Base-by-base conservation (phyloP, 1,284 basidiomycete genomes). In the Rhodotorula sp. region DNA sequence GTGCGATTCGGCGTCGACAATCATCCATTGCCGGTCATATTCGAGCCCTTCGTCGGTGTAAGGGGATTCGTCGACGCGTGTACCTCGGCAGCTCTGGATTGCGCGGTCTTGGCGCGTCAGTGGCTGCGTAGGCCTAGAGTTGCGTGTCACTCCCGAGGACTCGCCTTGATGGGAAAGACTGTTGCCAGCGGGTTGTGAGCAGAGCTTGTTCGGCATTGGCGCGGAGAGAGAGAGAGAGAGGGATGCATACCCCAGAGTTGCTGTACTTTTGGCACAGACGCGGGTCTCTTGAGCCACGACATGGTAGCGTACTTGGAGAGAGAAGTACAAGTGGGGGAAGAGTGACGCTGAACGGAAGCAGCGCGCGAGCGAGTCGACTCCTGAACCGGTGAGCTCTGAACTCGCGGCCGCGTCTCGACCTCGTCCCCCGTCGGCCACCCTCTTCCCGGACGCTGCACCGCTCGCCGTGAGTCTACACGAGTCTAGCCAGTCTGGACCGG, bases 11-110 rank as follows among this genome's bases (percentile, higher is more conserved):
- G 60, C 71, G 8, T 73, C 71, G 53, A 73, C 71, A 42, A 73
- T 66, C 71, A 73, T 73, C 71, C 71, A 73, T 44, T 73, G 68
- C 7, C 71, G 63, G 46, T 73, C 71, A 44, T 66, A 73, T 66
- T 63, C 64, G 58, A 72, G 62, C 6, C 71, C 71, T 30, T 69
- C 67, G 8, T 48, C 62, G 3, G 46, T 26, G 53, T 67, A 72
- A 5, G 55, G n/a, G 24, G 58, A 61, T 37, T 66, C 48, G 6
- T 53, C 2, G 17, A 72, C 26, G 15, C 22, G 42, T 1, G 55
- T 69, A 0, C 71, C 71, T 14, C 67, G 57, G 37, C 67, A 66
- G 59, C 67, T 69, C 67, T 72, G 30, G 17, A 42, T 0, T 0
- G 2, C 1, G 24, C 12, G 15, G 49, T 14, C 20, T 24, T 24